phyloP scores from a whole-genome alignment of 106 monocot species.

The Narthecium ossifragum region DNA sequence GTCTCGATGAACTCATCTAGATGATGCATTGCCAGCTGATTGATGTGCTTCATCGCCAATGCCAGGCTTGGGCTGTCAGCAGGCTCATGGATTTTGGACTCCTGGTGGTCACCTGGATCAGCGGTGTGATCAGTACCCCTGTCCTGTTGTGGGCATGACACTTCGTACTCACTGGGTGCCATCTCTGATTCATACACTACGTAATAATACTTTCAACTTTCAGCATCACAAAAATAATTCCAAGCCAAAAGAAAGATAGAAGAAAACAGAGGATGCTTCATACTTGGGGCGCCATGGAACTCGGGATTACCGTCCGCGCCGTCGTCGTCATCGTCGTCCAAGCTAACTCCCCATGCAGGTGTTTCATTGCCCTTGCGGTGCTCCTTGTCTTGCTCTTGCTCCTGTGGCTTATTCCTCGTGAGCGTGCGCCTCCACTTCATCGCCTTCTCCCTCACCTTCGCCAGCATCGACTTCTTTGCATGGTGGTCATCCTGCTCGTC shows the following conservation, averaged over 20 bases:
- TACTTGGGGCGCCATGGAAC: conserved; percentile 38
- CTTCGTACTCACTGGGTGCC: conserved; percentile 21
- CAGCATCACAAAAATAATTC: not conserved
- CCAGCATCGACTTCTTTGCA: conserved; percentile 23
- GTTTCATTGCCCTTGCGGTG: not conserved
- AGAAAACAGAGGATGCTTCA: not conserved
- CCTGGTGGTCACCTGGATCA: no score
- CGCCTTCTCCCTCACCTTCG: conserved; percentile 31
- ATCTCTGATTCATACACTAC: conserved; percentile 46
- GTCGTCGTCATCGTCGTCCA: conserved; percentile 17
- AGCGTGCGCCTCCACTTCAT: conserved; percentile 21
- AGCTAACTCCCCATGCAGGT: conserved; percentile 14
- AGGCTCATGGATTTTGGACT: no score
- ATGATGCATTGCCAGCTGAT: conserved; percentile 11
- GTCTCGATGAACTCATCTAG: conserved; percentile 14
- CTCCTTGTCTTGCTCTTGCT: conserved; percentile 8
- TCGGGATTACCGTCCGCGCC: conserved; percentile 20
- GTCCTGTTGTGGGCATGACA: not conserved
- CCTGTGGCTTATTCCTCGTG: conserved; percentile 21
- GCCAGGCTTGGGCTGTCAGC: conserved; percentile 13
- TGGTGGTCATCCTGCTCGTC: conserved; percentile 19
- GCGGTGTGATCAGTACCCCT: not conserved
- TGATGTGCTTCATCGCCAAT: conserved; percentile 9
- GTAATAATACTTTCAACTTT: not conserved
- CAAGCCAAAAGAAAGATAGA: not conserved